Evolutionary conservation across 441 rosid species (phyloP).

Genomic region (Aleurites moluccanus): DNA sequence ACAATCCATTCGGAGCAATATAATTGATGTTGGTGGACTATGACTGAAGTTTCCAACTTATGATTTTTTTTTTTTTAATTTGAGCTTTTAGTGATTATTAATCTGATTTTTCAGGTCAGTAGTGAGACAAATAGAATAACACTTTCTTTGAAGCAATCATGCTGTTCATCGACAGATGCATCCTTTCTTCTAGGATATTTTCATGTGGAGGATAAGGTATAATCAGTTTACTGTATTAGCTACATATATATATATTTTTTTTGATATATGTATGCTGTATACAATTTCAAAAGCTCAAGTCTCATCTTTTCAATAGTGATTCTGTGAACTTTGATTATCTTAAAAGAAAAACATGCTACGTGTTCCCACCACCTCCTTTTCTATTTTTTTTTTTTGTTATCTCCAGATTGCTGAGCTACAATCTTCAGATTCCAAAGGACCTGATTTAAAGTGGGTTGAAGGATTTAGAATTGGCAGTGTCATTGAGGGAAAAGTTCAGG

Average conservation of each 20-base stretch:
- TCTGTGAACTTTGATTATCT: neutral
- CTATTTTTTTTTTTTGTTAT: neutral
- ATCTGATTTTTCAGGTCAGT: constrained; percentile 59
- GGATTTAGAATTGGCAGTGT: constrained; percentile 67
- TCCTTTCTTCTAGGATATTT: constrained; percentile 79
- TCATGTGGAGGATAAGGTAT: constrained; percentile 78
- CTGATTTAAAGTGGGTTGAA: constrained; percentile 65
- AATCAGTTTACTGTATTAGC: neutral
- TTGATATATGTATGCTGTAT: neutral
- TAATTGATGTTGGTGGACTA: constrained; percentile 68
- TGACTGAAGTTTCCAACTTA: constrained; percentile 20
- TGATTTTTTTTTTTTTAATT: constrained; percentile 21
- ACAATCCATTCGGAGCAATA: constrained; percentile 91
- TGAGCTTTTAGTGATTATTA: constrained; percentile 16
- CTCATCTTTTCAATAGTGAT: neutral
- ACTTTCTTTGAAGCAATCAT: constrained; percentile 84
- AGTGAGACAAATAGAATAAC: constrained; percentile 71
- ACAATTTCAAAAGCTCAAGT: neutral
- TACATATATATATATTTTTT: neutral
- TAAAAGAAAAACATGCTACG: neutral
- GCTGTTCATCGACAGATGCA: constrained; percentile 82
- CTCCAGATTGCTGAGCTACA: constrained; percentile 68
- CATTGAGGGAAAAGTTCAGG: constrained; percentile 71
- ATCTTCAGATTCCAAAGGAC: constrained; percentile 41
- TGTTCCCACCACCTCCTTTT: neutral